Base-by-base conservation (phyloP, 1,284 basidiomycete species). In the Rhodotorula mucilaginosa region DNA sequence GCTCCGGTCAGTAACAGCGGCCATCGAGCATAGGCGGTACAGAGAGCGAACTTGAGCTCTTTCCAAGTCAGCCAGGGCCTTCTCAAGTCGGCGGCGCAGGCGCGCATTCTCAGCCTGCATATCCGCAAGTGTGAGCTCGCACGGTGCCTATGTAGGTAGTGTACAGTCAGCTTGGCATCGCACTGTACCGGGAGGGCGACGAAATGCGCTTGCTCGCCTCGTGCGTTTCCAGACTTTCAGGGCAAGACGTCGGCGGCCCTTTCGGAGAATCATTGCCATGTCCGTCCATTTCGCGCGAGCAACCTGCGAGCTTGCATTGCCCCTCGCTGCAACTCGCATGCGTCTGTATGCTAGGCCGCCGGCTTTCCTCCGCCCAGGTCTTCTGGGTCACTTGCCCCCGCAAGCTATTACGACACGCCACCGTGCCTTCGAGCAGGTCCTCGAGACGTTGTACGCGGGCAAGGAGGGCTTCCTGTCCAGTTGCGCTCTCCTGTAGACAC, bases 41-140 rank as follows among this genome's bases (percentile, higher is more conserved):
- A n/a, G n/a, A n/a, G n/a, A n/a, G n/a, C n/a, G 26, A 15, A 60
- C 51, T 15, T 46, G 21, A 2, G 61, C 61, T 7, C 59, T 57
- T 18, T 61, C 61, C 1, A 70, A 44, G 8, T 70, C 69, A 18
- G 26, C 18, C 49, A 52, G 3, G 3, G 23, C 47, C 54, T 56
- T 46, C 8, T 48, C 21, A 13, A 66, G 58, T 44, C 21, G 19
- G 0, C 19, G 2, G 3, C 44, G 19, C 0, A 64, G 63, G 2
- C 21, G 26, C 2, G 26, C 44, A 10, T 26, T 47, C 29, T 64
- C 63, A 4, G 16, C 44, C 10, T 5, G 51, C 2, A 44, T 13
- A 13, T 31, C 52, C 3, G 29, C 7, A 4, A 44, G 39, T 0
- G n/a, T n/a, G 7, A 63, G 52, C 8, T 26, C 39, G 52, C 56